Percentiles rank a stretch among this genome's conserved stretches.
These are phyloP conservation scores for Hyaloscypha bicolor DNA, from an alignment of 495 filamentous ascomycete genomes.

Conservation along the genomic window DNA sequence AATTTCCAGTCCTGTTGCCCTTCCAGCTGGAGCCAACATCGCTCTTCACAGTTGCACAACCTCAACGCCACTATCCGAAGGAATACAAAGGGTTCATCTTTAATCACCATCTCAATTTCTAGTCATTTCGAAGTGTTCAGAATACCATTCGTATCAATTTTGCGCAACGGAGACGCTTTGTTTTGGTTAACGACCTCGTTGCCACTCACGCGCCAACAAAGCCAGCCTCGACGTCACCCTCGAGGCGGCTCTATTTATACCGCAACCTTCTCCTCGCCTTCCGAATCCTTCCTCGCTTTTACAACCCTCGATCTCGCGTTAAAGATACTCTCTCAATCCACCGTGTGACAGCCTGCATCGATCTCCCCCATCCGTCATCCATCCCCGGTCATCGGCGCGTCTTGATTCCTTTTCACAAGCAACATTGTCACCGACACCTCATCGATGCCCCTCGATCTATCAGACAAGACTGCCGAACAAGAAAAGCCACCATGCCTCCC, in stretches of 20 bases:
- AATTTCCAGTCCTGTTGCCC: neutral
- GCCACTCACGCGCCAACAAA: neutral
- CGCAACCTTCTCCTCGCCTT: neutral
- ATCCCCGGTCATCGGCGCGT: neutral
- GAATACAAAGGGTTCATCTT: neutral
- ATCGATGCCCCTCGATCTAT: conserved; percentile 4
- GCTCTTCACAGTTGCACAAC: neutral
- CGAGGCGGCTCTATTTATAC: neutral
- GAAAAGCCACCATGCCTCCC: conserved; percentile 25
- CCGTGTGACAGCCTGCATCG: neutral
- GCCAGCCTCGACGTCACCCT: neutral
- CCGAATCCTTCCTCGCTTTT: neutral
- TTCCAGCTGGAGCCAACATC: neutral
- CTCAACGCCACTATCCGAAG: neutral
- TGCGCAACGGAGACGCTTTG: neutral
- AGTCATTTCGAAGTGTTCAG: neutral
- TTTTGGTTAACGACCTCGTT: neutral
- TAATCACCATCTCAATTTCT: neutral
- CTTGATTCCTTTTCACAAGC: neutral
- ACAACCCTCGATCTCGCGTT: neutral
- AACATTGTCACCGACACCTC: neutral
- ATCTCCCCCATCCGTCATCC: neutral
- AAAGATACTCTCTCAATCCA: neutral
- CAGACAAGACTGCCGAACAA: conserved; percentile 14
- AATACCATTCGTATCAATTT: neutral